Evolutionary conservation across 768 basidiomycete species (phyloP), one percentile per base, ranked within the genome.

Genomic region (Macrolepiota albuminosa): DNA sequence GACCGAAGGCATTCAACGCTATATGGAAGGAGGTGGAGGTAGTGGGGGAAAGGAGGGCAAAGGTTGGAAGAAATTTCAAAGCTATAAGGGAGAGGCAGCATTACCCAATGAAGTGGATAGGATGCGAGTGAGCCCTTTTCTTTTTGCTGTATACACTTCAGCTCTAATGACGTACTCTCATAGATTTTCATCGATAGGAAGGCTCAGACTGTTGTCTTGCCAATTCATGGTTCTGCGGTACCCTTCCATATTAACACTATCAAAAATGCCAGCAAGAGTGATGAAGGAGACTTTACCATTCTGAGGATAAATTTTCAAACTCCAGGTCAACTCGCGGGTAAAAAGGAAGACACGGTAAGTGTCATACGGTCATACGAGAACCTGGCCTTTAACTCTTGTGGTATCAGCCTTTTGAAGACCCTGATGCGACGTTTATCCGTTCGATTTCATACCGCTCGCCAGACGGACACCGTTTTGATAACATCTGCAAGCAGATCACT

Each of bases 211-310:
- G 88, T 98, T 54, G 83, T 98, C 49, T 73, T 98, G 4, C 97
- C 97, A 16, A 87, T 98, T 63, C 86, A 98, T 67, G 97, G 97
- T 3, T 98, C 89, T 67, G 93, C 95, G 0, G 95, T 96, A 0
- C 95, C 96, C 0, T 98, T 96, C 80, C 97, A 99, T 70, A 95
- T 98, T 75, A 96, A 96, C 69, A 94, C 94, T 1, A 93, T 99
- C 64, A 98, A 99, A 76, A 98, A 96, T 70, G 91, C 89, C 34
- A 95, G 91, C 78, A 98, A 98, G 77, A 97, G 85, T 63, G 96
- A 99, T 63, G 97, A 98, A 73, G 93, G 91, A 6, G 94, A 98
- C 54, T 91, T 88, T 70, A 95, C 95, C 0, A 93, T 92, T 67
- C 81, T 99, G 56, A 86, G 97, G 2, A 94, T 99, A 73, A 98